Evolutionary conservation across 257 asterid species (phyloP).

Genomic region (Solanum megistacrolobum): DNA sequence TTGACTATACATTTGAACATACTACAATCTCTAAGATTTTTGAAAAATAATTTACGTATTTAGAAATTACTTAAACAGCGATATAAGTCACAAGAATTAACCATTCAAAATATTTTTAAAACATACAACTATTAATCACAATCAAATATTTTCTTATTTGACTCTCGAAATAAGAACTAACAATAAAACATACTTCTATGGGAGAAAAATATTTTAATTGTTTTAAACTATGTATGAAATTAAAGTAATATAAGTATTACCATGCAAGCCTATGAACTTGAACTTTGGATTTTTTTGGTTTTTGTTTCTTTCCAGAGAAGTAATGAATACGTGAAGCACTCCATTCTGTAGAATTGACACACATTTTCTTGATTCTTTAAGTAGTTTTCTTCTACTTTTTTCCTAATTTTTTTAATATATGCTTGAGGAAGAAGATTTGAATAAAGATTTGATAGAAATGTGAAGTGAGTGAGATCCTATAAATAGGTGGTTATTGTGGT

Average conservation of each 20-base stretch:
- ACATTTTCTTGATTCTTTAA: conserved; percentile 15
- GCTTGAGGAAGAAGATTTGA: neutral
- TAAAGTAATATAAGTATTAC: conserved; percentile 1
- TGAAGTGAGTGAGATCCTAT: neutral
- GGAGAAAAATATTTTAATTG: neutral
- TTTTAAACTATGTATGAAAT: neutral
- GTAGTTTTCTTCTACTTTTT: neutral
- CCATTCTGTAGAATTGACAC: conserved; percentile 10
- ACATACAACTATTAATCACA: neutral
- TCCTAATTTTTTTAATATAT: neutral
- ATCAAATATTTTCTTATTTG: neutral
- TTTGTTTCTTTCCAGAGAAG: conserved; percentile 5
- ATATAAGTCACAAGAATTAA: neutral
- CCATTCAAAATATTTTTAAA: neutral
- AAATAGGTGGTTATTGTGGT: neutral
- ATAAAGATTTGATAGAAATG: neutral
- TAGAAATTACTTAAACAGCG: neutral
- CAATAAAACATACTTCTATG: neutral
- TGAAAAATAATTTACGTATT: neutral
- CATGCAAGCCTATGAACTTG: conserved; percentile 28
- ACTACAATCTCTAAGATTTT: neutral
- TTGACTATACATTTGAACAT: neutral
- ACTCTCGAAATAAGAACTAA: neutral
- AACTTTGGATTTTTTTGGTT: conserved; percentile 11
- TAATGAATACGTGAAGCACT: conserved; percentile 1